Percentiles rank a stretch among this genome's conserved stretches.
Evolutionary conservation across 352 stramenopile species (phyloP).

Genomic region (Thraustochytrium striatum): DNA sequence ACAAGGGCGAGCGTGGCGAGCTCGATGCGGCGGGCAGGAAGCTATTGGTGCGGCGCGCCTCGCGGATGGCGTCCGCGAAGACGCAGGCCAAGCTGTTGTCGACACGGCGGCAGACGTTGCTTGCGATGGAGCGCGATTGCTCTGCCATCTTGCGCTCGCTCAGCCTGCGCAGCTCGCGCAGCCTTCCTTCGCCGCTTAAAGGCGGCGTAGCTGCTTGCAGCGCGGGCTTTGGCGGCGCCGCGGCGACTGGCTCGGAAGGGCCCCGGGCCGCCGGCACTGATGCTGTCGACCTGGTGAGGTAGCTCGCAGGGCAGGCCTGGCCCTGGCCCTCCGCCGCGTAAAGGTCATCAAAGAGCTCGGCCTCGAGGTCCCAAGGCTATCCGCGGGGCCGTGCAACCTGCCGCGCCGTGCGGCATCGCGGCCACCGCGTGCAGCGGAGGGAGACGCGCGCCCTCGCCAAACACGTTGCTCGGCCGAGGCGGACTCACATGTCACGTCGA

Average conservation of each 20-base stretch:
- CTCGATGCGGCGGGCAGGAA: neutral
- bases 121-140: neutral
- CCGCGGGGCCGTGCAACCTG: too few species aligned
- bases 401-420: too few species aligned
- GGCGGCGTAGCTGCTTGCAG: neutral
- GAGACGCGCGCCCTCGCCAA: neutral
- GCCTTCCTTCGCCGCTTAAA: neutral
- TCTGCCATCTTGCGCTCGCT: neutral
- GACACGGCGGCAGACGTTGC: neutral
- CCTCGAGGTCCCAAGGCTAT: neutral
- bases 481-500: neutral
- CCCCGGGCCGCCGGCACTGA: neutral
- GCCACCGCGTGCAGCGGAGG: neutral
- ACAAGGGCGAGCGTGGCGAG: neutral
- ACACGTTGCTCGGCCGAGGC: neutral
- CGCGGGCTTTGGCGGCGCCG: neutral
- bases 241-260: neutral
- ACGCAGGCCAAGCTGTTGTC: neutral
- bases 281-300: neutral
- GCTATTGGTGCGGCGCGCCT: neutral
- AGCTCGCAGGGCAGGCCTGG: neutral
- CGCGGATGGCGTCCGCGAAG: conserved; percentile 20
- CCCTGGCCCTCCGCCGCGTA: neutral
- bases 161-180: neutral
- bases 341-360: neutral